Conservation (phyloP, 495 filamentous ascomycete genomes). For the Coniosporium apollinis region DNA sequence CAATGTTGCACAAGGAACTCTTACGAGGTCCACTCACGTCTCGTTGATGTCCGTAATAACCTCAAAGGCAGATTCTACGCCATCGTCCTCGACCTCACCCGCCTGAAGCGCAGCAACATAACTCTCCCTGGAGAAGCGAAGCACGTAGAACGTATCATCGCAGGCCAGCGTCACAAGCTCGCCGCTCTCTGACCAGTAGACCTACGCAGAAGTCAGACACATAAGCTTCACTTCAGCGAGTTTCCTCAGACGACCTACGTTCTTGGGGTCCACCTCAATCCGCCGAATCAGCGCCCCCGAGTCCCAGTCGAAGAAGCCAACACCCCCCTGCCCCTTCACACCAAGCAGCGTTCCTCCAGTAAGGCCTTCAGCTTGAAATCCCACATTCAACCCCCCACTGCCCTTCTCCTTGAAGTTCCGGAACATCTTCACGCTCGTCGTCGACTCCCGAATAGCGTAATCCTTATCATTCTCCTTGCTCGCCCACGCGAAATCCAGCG, state of each 20-base stretch:
- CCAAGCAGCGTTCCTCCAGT: conserved; percentile 82
- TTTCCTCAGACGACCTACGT: conserved; percentile 28
- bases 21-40: conserved; percentile 30
- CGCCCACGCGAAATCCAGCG: conserved; percentile 93
- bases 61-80: conserved; percentile 93
- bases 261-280: conserved; percentile 86
- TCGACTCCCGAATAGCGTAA: conserved; percentile 87
- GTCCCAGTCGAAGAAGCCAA: conserved; percentile 94
- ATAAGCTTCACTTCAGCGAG: conserved; percentile 1
- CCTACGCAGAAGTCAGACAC: conserved; percentile 27
- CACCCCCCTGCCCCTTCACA: conserved; percentile 83
- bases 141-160: conserved; percentile 88
- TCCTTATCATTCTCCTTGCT: conserved; percentile 97
- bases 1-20: background rate
- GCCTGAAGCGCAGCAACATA: conserved; percentile 67
- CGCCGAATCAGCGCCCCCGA: conserved; percentile 74
- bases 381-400: conserved; percentile 69
- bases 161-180: conserved; percentile 87
- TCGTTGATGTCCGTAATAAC: conserved; percentile 91
- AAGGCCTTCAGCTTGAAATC: conserved; percentile 87
- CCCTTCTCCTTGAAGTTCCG: conserved; percentile 93
- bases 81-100: conserved; percentile 80
- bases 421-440: conserved; percentile 88
- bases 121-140: conserved; percentile 76
- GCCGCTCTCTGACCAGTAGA: conserved; percentile 95